phyloP scores from a whole-genome alignment of 225 moss, liverwort and hornwort species.

The Polytrichum commune region DNA sequence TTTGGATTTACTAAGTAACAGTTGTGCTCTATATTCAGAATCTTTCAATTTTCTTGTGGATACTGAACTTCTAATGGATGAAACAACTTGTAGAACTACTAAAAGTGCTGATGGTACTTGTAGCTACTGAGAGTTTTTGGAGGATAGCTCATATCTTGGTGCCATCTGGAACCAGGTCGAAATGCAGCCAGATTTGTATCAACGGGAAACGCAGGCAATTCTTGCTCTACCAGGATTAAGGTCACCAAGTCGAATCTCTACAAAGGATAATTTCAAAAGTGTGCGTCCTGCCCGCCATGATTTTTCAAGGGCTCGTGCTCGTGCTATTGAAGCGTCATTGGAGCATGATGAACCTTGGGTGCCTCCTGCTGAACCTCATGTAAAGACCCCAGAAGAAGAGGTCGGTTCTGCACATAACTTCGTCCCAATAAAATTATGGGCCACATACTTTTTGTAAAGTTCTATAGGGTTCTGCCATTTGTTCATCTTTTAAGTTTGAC shows the following conservation, averaged over 20 bases:
- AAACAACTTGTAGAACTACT: too few species aligned
- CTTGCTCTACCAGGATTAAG: slow-evolving; percentile 25
- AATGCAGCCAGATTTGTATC: slow-evolving; percentile 22
- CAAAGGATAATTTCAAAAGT: slow-evolving; percentile 26
- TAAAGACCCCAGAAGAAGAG: slow-evolving; percentile 54
- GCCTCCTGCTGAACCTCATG: slow-evolving; percentile 30
- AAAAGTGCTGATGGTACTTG: too few species aligned
- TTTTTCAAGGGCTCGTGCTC: slow-evolving; percentile 45
- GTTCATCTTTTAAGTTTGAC: neutral
- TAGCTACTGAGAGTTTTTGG: too few species aligned
- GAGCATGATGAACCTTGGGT: slow-evolving; percentile 61
- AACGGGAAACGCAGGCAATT: slow-evolving; percentile 23
- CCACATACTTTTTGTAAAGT: neutral
- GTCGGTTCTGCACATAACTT: slow-evolving; percentile 11
- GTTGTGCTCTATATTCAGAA: too few species aligned
- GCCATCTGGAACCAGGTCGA: slow-evolving; percentile 23
- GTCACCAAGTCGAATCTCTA: slow-evolving; percentile 23
- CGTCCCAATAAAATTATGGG: neutral
- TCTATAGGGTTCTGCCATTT: neutral
- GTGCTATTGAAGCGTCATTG: slow-evolving; percentile 62
- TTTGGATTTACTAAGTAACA: too few species aligned
- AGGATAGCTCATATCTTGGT: neutral
- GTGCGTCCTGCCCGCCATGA: slow-evolving; percentile 41
- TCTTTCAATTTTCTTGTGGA: neutral
- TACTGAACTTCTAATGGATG: neutral